Evolutionary conservation across 2,329 filamentous ascomycete species (phyloP).

Genomic region (Ophiostoma sp.): DNA sequence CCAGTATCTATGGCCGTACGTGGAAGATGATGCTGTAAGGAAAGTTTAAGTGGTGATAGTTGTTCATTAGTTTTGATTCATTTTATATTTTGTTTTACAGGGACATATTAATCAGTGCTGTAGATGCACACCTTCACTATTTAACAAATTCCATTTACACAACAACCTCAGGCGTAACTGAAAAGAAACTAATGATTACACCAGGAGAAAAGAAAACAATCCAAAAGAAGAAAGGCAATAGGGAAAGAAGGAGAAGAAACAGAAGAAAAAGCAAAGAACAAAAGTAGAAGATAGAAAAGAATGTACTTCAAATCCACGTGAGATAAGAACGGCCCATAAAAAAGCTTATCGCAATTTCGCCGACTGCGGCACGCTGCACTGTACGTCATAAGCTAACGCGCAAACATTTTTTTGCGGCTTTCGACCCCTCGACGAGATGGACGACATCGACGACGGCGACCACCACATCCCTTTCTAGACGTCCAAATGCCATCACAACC

Average conservation of each 20-base stretch:
- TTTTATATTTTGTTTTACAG: too few relatives aligned
- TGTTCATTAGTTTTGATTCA: too few relatives aligned
- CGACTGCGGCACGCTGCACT: constrained; percentile 1
- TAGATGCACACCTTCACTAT: too few relatives aligned
- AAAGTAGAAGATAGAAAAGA: background rate
- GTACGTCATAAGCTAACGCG: constrained; percentile 9
- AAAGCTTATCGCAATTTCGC: background rate
- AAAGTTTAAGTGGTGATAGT: too few relatives aligned
- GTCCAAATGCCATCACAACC: constrained; percentile 1
- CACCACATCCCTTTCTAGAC: background rate
- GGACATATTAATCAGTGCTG: too few relatives aligned
- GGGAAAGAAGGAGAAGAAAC: background rate
- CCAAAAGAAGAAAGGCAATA: too few relatives aligned
- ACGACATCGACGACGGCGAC: background rate
- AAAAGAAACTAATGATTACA: too few relatives aligned
- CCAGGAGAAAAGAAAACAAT: background rate
- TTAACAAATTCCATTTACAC: too few relatives aligned
- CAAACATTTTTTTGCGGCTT: background rate
- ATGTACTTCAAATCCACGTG: too few relatives aligned
- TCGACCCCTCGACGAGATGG: constrained; percentile 3
- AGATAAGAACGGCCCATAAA: background rate
- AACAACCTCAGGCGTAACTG: too few relatives aligned
- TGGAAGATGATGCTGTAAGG: too few relatives aligned
- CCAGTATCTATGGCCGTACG: too few relatives aligned
- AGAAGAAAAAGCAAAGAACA: background rate